Evolutionary conservation across 139 green algal species (phyloP), one percentile per base, ranked within the genome.

Genomic region (Tetradesmus obliquus): DNA sequence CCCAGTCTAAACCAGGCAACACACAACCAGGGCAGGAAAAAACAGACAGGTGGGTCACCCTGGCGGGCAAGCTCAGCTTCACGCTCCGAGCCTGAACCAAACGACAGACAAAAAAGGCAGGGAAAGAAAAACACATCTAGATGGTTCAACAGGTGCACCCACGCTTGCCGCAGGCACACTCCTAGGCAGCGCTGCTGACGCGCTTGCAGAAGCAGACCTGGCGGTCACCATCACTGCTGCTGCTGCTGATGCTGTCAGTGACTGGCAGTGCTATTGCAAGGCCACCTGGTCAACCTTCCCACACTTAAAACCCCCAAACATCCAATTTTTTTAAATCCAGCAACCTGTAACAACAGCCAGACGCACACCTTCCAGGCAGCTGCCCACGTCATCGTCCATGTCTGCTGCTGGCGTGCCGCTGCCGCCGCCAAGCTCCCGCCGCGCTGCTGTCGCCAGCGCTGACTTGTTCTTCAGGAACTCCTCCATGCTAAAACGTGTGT

Each of bases 391-490:
- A 8, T 90, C 69, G 12, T 66, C 86, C 60, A 24, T 32, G 51
- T 69, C 53, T 17, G 71, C n/a, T 45, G 60, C 60, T 8, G 72
- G 5, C 22, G 72, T 45, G 7, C 5, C 20, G 4, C 22, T 22
- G 20, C 24, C 24, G 45, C 86, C 86, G 10, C 69, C 86, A n/a
- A 90, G 69, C 69, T 90, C 86, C 2, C 86, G 45, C 54, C 86
- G n/a, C 58, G 86, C 86, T n/a, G 86, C 86, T 82, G 69, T 83
- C 55, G 66, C 69, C 8, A 83, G 51, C 51, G 15, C 51, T n/a
- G 69, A 53, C 69, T 90, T 82, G 19, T 90, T 66, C 51, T 82
- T 82, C 19, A 90, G 51, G 69, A 90, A 90, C 15, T 90, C 86
- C 2, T 58, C 15, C 81, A 90, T 66, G 22, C 51, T 83, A 51